Conservation (phyloP, 768 basidiomycete species). For the Auricularia cornea region DNA sequence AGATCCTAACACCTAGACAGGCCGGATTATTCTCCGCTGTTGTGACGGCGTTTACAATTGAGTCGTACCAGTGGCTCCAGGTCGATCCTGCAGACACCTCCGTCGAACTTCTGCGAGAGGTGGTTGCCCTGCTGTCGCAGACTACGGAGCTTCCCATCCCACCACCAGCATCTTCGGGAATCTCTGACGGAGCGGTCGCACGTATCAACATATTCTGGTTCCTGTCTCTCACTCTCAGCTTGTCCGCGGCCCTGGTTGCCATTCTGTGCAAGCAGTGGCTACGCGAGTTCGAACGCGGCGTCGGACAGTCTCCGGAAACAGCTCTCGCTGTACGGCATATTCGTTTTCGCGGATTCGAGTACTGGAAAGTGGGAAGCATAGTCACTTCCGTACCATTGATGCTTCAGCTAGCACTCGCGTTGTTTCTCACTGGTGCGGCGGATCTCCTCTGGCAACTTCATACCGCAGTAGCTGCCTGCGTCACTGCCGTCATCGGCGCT, state of each 20-base stretch:
- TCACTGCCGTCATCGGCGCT: not conserved
- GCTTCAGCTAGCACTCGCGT: conserved; percentile 11
- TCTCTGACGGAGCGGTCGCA: conserved; percentile 33
- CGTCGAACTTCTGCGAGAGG: not conserved
- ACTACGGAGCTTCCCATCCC: not conserved
- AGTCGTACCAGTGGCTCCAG: conserved; percentile 13
- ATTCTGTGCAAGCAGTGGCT: conserved; percentile 25
- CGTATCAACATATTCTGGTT: conserved; percentile 23
- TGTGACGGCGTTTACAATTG: conserved; percentile 18
- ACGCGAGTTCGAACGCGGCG: conserved; percentile 7
- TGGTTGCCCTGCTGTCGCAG: not conserved
- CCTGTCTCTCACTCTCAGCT: conserved; percentile 16
- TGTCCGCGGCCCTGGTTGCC: conserved; percentile 18
- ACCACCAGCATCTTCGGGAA: not conserved
- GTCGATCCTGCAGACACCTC: conserved; percentile 6
- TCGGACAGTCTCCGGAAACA: not conserved
- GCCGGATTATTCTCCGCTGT: conserved; percentile 15
- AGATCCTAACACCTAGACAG: not conserved
- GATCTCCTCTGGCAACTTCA: conserved; percentile 12
- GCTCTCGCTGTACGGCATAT: conserved; percentile 11
- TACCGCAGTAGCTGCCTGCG: not conserved
- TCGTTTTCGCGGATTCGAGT: conserved; percentile 12
- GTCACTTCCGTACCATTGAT: conserved; percentile 15
- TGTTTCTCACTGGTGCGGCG: conserved; percentile 14
- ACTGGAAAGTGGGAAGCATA: conserved; percentile 17